Conservation (phyloP, 768 basidiomycete genomes). For the Suillus lakei region DNA sequence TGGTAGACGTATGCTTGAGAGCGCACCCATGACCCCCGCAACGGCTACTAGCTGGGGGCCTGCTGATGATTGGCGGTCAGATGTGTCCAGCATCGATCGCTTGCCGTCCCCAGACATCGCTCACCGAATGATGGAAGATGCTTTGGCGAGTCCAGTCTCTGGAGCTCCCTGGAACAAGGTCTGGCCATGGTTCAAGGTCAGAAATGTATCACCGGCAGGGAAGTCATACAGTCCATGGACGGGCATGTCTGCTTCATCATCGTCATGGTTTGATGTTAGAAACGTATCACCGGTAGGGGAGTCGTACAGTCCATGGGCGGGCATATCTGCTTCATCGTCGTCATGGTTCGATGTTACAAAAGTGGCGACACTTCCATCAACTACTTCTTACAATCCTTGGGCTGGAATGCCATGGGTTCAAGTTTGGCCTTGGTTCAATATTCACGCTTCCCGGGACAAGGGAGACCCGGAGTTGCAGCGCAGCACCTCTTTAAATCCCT, state of each 20-base stretch:
- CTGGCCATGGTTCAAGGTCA: slow-evolving; percentile 14
- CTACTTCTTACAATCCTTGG: slow-evolving; percentile 9
- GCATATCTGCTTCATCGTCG: background rate
- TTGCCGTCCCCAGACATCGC: slow-evolving; percentile 63
- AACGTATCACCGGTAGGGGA: background rate
- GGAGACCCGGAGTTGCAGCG: background rate
- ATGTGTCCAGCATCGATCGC: slow-evolving; percentile 37
- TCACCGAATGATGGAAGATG: slow-evolving; percentile 56
- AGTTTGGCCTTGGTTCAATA: slow-evolving; percentile 7
- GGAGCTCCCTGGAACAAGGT: slow-evolving; percentile 16
- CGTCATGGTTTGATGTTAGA: slow-evolving; percentile 1
- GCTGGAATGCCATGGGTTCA: slow-evolving; percentile 6
- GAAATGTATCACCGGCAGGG: background rate
- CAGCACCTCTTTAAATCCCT: slow-evolving; percentile 12
- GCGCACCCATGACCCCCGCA: slow-evolving; percentile 33
- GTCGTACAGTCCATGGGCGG: slow-evolving; percentile 5
- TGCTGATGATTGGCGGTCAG: slow-evolving; percentile 46
- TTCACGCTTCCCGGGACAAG: background rate
- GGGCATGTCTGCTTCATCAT: background rate
- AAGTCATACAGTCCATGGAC: slow-evolving; percentile 6
- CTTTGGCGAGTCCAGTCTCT: slow-evolving; percentile 43
- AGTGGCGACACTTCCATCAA: background rate
- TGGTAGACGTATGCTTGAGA: slow-evolving; percentile 47
- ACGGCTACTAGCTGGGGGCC: slow-evolving; percentile 57
- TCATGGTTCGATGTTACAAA: slow-evolving; percentile 3